Evolutionary conservation across 208 protist species (phyloP), one percentile per base, ranked within the genome.

Genomic region (Leishmania lainsoni): DNA sequence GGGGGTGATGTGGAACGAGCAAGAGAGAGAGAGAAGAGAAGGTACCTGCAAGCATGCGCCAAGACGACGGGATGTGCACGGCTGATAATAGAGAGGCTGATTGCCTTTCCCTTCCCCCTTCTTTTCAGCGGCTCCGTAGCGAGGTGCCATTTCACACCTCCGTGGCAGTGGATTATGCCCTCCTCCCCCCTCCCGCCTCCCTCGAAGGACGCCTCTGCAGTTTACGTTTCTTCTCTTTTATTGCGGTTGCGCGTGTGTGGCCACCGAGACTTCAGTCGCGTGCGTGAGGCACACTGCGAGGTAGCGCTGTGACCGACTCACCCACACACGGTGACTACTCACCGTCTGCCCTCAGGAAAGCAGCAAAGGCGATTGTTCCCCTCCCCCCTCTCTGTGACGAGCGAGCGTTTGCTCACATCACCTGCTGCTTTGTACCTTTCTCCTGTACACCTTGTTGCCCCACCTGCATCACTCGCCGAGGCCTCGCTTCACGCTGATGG

Each of bases 401-500:
- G 59, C 59, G 22, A 6, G 9, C 32, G 16, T 73, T 52, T 26
- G 2, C 22, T 20, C 68, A 22, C 6, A 68, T 12, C 63, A 39
- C 63, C 32, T 29, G 10, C 63, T 26, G 8, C 29, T 39, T 20
- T 68, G 29, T 35, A 39, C 4, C 26, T 66, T 29, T 66, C 26
- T 10, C 6, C 14, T 6, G 10, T 68, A 17, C 63, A 9, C 32
- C 63, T 35, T 17, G 32, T 6, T 17, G 29, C 9, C 5, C 49
- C 35, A 29, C 16, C n/a, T 45, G 12, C 29, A 59, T 66, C 54
- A 75, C 22, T 29, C 70, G 22, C 77, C 76, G 22, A 76, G 75
- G 35, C 56, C 59, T 39, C 81, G 81, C 59, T 80, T 84, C 32
- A 68, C 39, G 35, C 63, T n/a, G 20, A 81, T 48, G 16, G n/a